A percentile compares a stretch with the other conserved stretches of the same genome.
These are phyloP conservation scores for Debaryomycetaceae sp. DNA, from an alignment of 1,139 yeast genomes.

Conservation along the genomic window DNA sequence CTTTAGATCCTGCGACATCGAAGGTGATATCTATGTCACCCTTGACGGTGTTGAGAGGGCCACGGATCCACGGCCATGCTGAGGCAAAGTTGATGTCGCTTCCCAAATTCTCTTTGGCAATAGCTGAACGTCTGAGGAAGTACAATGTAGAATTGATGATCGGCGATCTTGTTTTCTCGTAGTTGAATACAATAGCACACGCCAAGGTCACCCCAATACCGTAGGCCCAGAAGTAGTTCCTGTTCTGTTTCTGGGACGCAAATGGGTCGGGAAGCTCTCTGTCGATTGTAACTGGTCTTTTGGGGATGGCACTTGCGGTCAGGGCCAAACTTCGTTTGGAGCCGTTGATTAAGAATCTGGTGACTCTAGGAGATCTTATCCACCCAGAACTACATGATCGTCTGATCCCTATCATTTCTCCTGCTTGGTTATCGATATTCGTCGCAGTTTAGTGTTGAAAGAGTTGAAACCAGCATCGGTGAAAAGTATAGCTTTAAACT, in stretches of 20 bases:
- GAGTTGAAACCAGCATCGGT: too few relatives aligned
- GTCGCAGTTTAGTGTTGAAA: too few relatives aligned
- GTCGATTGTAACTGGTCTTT: conserved; percentile 53
- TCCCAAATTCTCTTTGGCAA: conserved; percentile 67
- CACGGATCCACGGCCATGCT: conserved; percentile 86
- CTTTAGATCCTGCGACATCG: conserved; percentile 61
- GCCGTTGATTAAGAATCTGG: too few relatives aligned
- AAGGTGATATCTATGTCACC: conserved; percentile 77
- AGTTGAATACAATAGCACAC: conserved; percentile 75
- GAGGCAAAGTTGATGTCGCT: conserved; percentile 66
- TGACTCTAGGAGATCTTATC: too few relatives aligned
- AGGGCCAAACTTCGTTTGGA: not conserved
- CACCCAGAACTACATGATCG: too few relatives aligned
- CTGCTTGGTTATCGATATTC: too few relatives aligned
- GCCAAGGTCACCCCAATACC: conserved; percentile 62
- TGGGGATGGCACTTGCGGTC: not conserved
- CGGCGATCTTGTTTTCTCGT: conserved; percentile 88
- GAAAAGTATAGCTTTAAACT: too few relatives aligned
- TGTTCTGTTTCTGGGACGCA: conserved; percentile 47
- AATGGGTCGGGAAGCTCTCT: conserved; percentile 76
- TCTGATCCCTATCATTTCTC: too few relatives aligned
- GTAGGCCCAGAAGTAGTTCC: conserved; percentile 57
- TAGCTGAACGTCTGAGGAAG: conserved; percentile 73
- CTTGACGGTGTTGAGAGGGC: conserved; percentile 76
- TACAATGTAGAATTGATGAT: conserved; percentile 84